Conservation (phyloP, 2,329 filamentous ascomycete genomes). For the Alternaria viburni region DNA sequence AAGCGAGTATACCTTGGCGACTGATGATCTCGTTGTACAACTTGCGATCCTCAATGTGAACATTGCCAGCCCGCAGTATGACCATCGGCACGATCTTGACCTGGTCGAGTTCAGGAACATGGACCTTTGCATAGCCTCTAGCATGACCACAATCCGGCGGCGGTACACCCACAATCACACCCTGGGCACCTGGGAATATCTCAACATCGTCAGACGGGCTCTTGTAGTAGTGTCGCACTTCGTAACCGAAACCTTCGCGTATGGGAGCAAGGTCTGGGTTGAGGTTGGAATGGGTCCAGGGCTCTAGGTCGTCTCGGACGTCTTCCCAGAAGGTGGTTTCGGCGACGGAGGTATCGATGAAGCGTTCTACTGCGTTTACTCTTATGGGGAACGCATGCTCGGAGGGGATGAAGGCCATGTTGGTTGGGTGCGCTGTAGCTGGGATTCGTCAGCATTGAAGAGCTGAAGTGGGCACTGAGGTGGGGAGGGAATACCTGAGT, state of each 20-base stretch:
- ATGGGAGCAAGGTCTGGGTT: background rate
- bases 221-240: background rate
- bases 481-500: background rate
- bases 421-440: background rate
- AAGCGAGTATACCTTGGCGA: background rate
- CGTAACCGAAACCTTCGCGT: background rate
- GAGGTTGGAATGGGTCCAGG: background rate
- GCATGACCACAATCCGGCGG: background rate
- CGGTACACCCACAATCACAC: background rate
- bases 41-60: background rate
- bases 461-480: background rate
- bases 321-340: background rate
- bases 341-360: background rate
- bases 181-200: background rate
- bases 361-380: background rate
- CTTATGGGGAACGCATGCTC: background rate
- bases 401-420: background rate
- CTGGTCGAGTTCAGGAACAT: background rate
- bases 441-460: background rate
- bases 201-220: background rate
- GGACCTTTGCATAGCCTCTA: background rate
- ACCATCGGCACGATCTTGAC: background rate
- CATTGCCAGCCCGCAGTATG: background rate
- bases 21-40: background rate
- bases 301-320: background rate